Conservation (phyloP, 169 alveolate genomes). For the Plasmodium gaboni region DNA sequence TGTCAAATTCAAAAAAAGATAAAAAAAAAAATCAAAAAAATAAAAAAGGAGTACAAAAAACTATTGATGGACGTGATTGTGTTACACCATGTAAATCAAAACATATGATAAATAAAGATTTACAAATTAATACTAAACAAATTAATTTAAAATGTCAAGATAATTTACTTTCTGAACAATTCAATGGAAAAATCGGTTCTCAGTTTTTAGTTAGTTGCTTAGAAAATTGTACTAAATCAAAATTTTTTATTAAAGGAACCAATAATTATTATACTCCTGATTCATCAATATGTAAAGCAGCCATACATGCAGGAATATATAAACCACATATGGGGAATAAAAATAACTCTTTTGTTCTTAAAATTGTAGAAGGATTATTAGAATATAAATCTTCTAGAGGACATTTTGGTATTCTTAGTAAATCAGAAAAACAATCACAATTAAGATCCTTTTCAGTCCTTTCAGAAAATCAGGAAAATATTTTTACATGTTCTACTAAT, state of each 20-base stretch:
- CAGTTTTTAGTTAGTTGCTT: constrained; percentile 82
- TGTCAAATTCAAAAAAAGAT: neutral
- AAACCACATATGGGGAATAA: constrained; percentile 15
- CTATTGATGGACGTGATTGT: constrained; percentile 72
- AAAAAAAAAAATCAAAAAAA: constrained; percentile 4
- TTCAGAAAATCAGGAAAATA: constrained; percentile 80
- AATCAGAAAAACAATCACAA: constrained; percentile 79
- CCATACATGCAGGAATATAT: constrained; percentile 86
- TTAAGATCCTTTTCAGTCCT: constrained; percentile 88
- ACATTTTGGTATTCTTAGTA: constrained; percentile 80
- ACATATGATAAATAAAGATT: constrained; percentile 49
- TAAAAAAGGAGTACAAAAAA: constrained; percentile 22
- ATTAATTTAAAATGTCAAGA: constrained; percentile 39
- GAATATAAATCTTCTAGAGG: constrained; percentile 84
- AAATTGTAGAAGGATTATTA: constrained; percentile 80
- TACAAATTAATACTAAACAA: constrained; percentile 64
- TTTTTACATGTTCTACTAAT: constrained; percentile 82
- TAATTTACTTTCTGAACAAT: constrained; percentile 58
- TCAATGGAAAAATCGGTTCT: constrained; percentile 84
- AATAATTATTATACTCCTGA: constrained; percentile 88
- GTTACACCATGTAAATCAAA: constrained; percentile 50
- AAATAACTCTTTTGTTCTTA: constrained; percentile 34
- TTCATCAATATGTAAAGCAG: constrained; percentile 94
- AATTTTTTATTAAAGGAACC: constrained; percentile 80
- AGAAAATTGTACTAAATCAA: constrained; percentile 80